phyloP scores from a whole-genome alignment of 2,329 filamentous ascomycete species.

The Dactylellina leptospora region DNA sequence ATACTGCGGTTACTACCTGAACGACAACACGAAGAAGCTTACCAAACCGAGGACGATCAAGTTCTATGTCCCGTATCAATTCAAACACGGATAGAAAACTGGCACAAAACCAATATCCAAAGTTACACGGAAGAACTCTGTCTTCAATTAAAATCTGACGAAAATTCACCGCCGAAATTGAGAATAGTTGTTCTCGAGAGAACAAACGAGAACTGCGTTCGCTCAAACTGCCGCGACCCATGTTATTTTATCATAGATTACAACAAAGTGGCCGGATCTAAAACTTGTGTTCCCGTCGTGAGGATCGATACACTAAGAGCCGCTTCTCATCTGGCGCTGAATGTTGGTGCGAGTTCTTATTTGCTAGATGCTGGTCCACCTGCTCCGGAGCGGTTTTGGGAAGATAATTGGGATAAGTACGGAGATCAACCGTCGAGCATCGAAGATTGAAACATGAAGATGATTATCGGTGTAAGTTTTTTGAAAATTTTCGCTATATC shows the following conservation, averaged over 20 bases:
- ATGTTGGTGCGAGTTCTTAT: slow-evolving; percentile 8
- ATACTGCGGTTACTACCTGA: background rate
- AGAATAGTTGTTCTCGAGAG: background rate
- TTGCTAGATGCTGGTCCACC: slow-evolving; percentile 10
- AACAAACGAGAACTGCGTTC: slow-evolving; percentile 3
- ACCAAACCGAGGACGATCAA: background rate
- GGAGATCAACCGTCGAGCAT: background rate
- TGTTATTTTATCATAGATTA: slow-evolving; percentile 10
- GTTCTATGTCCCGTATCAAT: background rate
- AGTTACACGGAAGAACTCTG: background rate
- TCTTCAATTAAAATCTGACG: background rate
- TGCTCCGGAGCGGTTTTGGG: slow-evolving; percentile 25
- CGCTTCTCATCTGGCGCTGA: background rate
- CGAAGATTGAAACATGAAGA: background rate
- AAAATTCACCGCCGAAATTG: background rate
- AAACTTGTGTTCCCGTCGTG: background rate
- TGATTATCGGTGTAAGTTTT: too few relatives aligned
- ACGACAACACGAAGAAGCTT: background rate
- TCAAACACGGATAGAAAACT: background rate
- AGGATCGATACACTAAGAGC: background rate
- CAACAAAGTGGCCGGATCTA: background rate
- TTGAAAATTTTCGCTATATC: too few relatives aligned
- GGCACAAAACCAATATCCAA: too few relatives aligned
- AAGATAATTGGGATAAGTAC: slow-evolving; percentile 13
- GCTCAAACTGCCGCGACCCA: background rate